Evolutionary conservation across 1,284 basidiomycete genomes (phyloP).

Genomic region (Pseudozyma thailandica): DNA sequence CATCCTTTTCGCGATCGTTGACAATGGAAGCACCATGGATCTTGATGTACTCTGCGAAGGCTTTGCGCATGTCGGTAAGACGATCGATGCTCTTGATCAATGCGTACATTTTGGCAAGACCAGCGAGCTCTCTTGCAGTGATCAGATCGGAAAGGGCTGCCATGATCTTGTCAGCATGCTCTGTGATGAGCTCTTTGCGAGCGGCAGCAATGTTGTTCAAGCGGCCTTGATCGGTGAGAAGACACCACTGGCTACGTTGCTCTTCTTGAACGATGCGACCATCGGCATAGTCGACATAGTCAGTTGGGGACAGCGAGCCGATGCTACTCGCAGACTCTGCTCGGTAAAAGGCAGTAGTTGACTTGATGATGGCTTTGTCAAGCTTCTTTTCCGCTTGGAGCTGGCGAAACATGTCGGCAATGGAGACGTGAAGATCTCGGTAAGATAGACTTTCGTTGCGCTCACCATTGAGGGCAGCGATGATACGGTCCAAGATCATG

Average conservation of each 20-base stretch:
- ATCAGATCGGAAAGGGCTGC: conserved; percentile 49
- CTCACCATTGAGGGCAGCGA: conserved; percentile 39
- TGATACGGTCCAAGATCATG: conserved; percentile 31
- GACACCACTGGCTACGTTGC: conserved; percentile 45
- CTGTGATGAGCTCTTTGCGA: conserved; percentile 36
- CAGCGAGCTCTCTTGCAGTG: conserved; percentile 20
- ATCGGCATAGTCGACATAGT: conserved; percentile 48
- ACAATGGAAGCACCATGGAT: conserved; percentile 50
- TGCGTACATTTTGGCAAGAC: conserved; percentile 38
- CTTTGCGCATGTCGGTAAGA: conserved; percentile 42
- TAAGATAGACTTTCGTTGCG: conserved; percentile 29
- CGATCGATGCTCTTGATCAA: conserved; percentile 43
- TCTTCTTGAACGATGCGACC: conserved; percentile 45
- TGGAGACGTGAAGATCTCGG: conserved; percentile 30
- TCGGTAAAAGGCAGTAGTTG: conserved; percentile 47
- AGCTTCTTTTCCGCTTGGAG: conserved; percentile 42
- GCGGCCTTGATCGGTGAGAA: conserved; percentile 25
- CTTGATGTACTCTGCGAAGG: conserved; percentile 52
- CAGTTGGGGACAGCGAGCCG: conserved; percentile 13
- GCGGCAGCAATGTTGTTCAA: conserved; percentile 32
- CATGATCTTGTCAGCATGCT: conserved; percentile 45
- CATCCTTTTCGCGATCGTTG: conserved; percentile 53
- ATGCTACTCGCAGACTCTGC: conserved; percentile 33
- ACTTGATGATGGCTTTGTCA: conserved; percentile 33
- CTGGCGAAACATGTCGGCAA: conserved; percentile 52